Base-by-base conservation (phyloP, 768 basidiomycete genomes). In the Cystofilobasidium bisporidii region DNA sequence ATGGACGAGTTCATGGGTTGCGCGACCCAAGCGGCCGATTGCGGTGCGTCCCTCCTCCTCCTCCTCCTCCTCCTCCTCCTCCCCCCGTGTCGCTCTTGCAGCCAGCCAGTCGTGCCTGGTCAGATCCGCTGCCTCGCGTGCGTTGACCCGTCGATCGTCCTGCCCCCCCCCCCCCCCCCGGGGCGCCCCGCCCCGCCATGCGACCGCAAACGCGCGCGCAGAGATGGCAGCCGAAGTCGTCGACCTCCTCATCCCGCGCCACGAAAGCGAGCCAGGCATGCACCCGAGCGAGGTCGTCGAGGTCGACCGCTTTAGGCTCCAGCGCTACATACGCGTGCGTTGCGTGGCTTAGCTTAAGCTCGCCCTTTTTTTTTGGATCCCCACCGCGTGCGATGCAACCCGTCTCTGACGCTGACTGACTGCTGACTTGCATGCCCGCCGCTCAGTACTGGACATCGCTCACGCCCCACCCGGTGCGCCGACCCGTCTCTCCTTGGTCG, bases 381-480 rank as follows among this genome's bases (percentile, higher is more conserved):
- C n/a, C n/a, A n/a, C n/a, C n/a, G n/a, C n/a, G n/a, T n/a, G n/a
- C n/a, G n/a, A n/a, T n/a, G n/a, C n/a, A n/a, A n/a, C n/a, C n/a
- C n/a, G n/a, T n/a, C n/a, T n/a, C 50, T 26, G 6, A 32, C 24
- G n/a, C 8, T 8, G 18, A 26, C 6, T 9, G 53, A 56, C 28
- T 28, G 2, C 26, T 56, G 53, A 55, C 45, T n/a, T n/a, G n/a
- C n/a, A n/a, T n/a, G n/a, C n/a, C n/a, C n/a, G n/a, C n/a, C 38
- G 38, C 22, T 30, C 60, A 61, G 40, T 61, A 61, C 41, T 61
- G 60, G 60, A 61, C 60, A 3, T 61, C 60, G 20, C 60, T 61
- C 24, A 61, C 60, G 10, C 60, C 60, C 9, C 60, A 61, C 38
- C 32, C 60, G 26, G 53, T 56, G 28, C 53, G 53, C n/a, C 45